Percentiles rank a stretch among this genome's conserved stretches.
These are phyloP conservation scores for Cryphonectria naterciae DNA, from an alignment of 2,329 filamentous ascomycete species.

Conservation along the genomic window DNA sequence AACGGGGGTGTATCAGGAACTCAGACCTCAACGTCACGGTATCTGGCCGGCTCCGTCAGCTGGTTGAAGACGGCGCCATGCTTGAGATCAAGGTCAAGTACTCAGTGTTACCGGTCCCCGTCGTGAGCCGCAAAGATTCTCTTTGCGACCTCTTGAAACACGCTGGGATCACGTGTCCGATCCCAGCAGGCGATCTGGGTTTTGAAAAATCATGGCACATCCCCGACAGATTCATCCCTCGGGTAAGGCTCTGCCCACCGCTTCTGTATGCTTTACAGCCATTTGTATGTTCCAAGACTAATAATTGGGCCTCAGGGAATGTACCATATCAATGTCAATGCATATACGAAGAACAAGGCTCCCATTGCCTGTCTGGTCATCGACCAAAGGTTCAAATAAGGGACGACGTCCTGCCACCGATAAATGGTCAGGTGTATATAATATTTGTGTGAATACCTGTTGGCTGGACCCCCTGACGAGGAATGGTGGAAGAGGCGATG, in stretches of 20 bases:
- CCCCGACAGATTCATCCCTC: not conserved
- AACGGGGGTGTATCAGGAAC: not conserved
- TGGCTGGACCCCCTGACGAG: not conserved
- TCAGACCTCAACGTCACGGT: slow-evolving; percentile 4
- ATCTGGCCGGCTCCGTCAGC: not conserved
- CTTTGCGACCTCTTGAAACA: not conserved
- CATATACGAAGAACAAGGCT: not conserved
- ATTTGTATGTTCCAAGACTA: not conserved
- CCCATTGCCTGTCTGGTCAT: not conserved
- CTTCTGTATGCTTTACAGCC: not conserved
- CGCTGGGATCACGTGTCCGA: not conserved
- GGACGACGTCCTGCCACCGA: not conserved
- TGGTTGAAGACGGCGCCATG: not conserved
- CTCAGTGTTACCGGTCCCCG: not conserved
- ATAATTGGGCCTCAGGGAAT: not conserved
- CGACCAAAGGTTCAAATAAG: not conserved
- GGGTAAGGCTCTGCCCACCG: not conserved
- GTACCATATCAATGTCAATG: slow-evolving; percentile 1
- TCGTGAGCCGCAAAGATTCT: slow-evolving; percentile 6
- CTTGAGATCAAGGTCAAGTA: not conserved
- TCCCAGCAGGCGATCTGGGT: not conserved
- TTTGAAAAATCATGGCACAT: not conserved
- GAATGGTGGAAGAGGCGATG: not conserved
- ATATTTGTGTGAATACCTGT: not conserved
- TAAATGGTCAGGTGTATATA: not conserved